phyloP scores from a whole-genome alignment of 306 rosid genomes.

The Acacia crassicarpa region DNA sequence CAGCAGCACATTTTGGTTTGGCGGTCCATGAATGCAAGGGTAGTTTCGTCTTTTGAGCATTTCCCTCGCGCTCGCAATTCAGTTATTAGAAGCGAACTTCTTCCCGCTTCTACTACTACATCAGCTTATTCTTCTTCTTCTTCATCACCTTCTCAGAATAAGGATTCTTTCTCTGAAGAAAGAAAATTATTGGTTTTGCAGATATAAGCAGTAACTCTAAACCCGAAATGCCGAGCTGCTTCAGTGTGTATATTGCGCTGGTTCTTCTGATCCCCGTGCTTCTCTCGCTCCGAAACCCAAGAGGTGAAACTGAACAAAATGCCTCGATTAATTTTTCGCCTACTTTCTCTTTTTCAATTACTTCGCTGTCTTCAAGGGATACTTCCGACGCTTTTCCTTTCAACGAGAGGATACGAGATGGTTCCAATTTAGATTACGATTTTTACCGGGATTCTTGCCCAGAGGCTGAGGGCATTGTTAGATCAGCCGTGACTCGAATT shows the following conservation, averaged over 20 bases:
- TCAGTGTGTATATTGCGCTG: conserved; percentile 33
- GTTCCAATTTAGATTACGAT: conserved; percentile 51
- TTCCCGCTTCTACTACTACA: conserved; percentile 17
- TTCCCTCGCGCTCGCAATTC: not conserved
- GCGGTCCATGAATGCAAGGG: not conserved
- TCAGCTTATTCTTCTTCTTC: not conserved
- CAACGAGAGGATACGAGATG: conserved; percentile 25
- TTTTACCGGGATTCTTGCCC: conserved; percentile 67
- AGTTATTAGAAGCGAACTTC: not conserved
- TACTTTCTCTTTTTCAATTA: not conserved
- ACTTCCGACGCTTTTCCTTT: conserved; percentile 1
- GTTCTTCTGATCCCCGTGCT: conserved; percentile 43
- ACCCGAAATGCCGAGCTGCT: conserved; percentile 37
- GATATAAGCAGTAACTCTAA: not conserved
- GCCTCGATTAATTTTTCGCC: not conserved
- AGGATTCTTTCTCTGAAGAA: not conserved
- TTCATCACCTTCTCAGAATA: not conserved
- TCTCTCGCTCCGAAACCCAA: conserved; percentile 42
- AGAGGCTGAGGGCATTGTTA: conserved; percentile 54
- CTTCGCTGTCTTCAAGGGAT: conserved; percentile 16
- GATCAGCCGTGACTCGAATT: conserved; percentile 50
- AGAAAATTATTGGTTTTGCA: not conserved
- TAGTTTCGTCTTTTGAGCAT: not conserved
- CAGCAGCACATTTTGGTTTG: not conserved
- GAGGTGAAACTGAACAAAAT: conserved; percentile 30